Percentiles rank a stretch among this genome's conserved stretches.
phyloP scores from a whole-genome alignment of 225 moss, liverwort and hornwort species.

The Asterella californica region DNA sequence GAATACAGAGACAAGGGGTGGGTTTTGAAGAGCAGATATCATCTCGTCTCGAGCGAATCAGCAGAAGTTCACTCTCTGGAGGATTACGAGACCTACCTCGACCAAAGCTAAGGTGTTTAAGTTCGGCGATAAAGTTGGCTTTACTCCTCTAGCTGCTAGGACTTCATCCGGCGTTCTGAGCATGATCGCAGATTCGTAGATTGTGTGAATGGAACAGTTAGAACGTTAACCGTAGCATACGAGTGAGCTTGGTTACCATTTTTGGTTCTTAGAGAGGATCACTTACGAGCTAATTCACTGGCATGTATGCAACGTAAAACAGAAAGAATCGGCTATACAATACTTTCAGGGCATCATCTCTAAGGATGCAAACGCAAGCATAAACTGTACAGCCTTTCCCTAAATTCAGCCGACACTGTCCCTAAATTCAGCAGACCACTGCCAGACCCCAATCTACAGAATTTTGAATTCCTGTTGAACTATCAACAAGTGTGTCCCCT shows the following conservation, averaged over 20 bases:
- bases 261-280: background rate
- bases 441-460: no score
- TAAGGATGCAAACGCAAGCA: background rate
- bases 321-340: background rate
- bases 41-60: background rate
- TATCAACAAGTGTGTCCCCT: background rate
- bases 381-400: background rate
- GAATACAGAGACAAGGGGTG: background rate
- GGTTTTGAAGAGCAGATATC: background rate
- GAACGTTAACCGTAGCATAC: background rate
- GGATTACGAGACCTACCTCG: conserved; percentile 52
- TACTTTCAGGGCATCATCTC: background rate
- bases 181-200: background rate
- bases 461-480: background rate
- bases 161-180: conserved; percentile 90
- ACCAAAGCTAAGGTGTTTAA: conserved; percentile 92
- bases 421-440: background rate
- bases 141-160: conserved; percentile 91
- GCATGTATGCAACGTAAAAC: background rate
- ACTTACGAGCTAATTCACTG: background rate
- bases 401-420: background rate
- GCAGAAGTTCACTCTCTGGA: background rate
- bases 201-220: background rate
- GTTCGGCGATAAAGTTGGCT: conserved; percentile 96
- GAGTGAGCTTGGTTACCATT: background rate